Evolutionary conservation across 2,329 filamentous ascomycete genomes (phyloP), one percentile per base, ranked within the genome.

Genomic region (Fusarium chuoi): DNA sequence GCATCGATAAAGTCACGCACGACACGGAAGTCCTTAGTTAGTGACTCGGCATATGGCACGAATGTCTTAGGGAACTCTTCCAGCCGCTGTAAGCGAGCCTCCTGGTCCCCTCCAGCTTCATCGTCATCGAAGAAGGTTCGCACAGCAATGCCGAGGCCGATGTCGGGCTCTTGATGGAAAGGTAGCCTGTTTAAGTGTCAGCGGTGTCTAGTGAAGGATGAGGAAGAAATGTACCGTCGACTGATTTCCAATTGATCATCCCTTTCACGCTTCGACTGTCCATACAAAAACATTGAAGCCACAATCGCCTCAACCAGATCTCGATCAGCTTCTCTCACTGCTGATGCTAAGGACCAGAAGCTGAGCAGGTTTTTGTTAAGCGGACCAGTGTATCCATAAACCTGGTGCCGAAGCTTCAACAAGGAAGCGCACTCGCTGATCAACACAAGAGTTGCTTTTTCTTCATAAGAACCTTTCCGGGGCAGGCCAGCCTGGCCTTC

Each of bases 321-420:
- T 54, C 96, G 90, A 73, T 97, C 87, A 39, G 91, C 90, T 73
- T 92, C 90, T 44, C 95, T 92, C 30, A 98, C 91, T 45, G 93
- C 90, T 5, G 92, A 92, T 45, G 94, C 91, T 65, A 98, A 87
- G 3, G 94, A 95, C 69, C 94, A 93, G 85, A 95, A 99, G 33
- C 91, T 92, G 46, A 99, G 87, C 59, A 98, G 87, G 75, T 96
- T 95, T 82, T 96, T 92, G 86, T 95, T 98, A 3, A 99, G 88
- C 3, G 96, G 96, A 2, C 96, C 96, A 5, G 96, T 98, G 83
- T 98, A 99, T 36, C 96, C 96, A 76, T 96, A 95, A 7, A 89
- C 88, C 76, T 94, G 89, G 81, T 99, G 96, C 38, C 91, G 90
- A 70, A 98, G 87, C 79, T 93, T 94, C 58, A 95, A 89, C 65